Percentiles rank a stretch among this genome's conserved stretches.
Conservation (phyloP, 106 monocot species). For the Amphibolis antarctica region DNA sequence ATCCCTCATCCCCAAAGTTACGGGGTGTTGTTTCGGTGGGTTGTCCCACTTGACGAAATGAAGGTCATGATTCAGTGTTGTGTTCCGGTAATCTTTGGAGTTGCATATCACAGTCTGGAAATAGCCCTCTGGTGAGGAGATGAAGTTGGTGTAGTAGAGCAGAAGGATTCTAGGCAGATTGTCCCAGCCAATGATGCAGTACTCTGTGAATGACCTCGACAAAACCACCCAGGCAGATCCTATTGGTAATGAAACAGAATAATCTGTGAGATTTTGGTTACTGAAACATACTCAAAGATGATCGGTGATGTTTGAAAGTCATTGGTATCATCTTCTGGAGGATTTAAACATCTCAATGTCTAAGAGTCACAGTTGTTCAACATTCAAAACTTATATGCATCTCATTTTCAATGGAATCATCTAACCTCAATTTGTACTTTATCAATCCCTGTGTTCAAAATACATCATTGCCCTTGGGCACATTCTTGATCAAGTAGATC, state of each 20-base stretch:
- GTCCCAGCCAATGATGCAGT: slow-evolving; percentile 62
- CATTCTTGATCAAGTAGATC: too few species aligned
- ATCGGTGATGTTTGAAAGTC: too few species aligned
- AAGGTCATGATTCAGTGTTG: slow-evolving; percentile 71
- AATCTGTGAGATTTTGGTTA: neutral
- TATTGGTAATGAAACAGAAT: slow-evolving; percentile 9
- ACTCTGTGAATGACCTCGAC: slow-evolving; percentile 72
- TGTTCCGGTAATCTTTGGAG: slow-evolving; percentile 40
- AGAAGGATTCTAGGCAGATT: slow-evolving; percentile 90
- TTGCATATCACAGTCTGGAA: slow-evolving; percentile 89
- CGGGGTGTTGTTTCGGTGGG: slow-evolving; percentile 84
- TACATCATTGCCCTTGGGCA: too few species aligned
- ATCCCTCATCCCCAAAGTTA: slow-evolving; percentile 35
- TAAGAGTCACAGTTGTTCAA: too few species aligned
- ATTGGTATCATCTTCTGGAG: too few species aligned
- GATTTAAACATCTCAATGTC: too few species aligned
- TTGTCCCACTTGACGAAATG: slow-evolving; percentile 72
- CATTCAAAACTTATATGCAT: too few species aligned
- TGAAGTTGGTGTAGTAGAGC: slow-evolving; percentile 85
- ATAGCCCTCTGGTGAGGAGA: slow-evolving; percentile 83
- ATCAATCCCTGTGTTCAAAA: too few species aligned
- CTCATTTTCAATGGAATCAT: too few species aligned
- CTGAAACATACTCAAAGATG: too few species aligned
- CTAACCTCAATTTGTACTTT: too few species aligned
- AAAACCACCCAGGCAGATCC: slow-evolving; percentile 85